These are phyloP conservation scores for Neurospora tetraspora DNA, from an alignment of 495 filamentous ascomycete species.

Conservation along the genomic window DNA sequence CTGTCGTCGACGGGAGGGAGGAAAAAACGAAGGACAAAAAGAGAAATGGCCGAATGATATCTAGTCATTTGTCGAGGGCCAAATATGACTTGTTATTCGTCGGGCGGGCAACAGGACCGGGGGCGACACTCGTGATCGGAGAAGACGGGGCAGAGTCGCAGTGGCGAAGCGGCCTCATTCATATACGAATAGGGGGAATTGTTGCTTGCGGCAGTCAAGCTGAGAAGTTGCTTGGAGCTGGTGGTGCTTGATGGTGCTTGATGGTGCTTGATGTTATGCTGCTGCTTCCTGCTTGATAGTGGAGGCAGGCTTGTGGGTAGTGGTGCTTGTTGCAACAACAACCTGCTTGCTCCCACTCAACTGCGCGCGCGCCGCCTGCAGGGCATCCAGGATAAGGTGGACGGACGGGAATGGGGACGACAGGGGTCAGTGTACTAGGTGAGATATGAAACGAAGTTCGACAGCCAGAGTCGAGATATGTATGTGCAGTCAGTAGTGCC, in stretches of 20 bases:
- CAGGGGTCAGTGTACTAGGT: not conserved
- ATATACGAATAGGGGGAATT: constrained; percentile 1
- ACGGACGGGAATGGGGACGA: not conserved
- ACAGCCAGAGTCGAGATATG: not conserved
- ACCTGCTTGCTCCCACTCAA: not conserved
- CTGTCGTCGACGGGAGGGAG: constrained; percentile 13
- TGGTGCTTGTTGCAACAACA: not conserved
- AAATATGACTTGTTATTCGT: constrained; percentile 15
- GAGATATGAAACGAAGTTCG: not conserved
- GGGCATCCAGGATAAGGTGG: not conserved
- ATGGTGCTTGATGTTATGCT: constrained; percentile 4
- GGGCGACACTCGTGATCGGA: constrained; percentile 18
- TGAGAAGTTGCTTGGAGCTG: not conserved
- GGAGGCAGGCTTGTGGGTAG: not conserved
- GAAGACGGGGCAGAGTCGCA: constrained; percentile 9
- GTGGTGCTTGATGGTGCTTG: not conserved
- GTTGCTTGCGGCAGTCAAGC: not conserved
- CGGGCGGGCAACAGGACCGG: not conserved
- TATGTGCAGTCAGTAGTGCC: not conserved
- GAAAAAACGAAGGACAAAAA: constrained; percentile 19
- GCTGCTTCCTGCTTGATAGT: not conserved
- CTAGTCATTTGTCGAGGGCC: constrained; percentile 32
- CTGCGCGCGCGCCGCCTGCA: not conserved
- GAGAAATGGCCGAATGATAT: constrained; percentile 15
- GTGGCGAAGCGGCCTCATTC: constrained; percentile 25